phyloP scores from a whole-genome alignment of 2,329 filamentous ascomycete species.

The Hymenotorrendiella dingleyae region DNA sequence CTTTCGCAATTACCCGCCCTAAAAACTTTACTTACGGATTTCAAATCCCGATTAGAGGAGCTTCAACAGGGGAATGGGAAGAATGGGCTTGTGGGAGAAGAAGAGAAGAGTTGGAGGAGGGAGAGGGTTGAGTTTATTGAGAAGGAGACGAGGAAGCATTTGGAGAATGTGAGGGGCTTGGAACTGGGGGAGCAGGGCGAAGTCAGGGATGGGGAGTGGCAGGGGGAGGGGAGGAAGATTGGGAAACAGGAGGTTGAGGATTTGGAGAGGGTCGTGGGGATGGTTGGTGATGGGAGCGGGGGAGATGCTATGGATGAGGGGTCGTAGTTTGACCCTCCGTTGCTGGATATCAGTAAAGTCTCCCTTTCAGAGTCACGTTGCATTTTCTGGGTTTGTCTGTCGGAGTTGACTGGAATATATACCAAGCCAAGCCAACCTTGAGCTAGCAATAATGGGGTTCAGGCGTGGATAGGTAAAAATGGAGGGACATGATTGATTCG shows the following conservation, averaged over 20 bases:
- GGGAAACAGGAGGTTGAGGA: constrained; percentile 50
- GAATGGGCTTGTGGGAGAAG: constrained; percentile 30
- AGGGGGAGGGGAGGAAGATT: constrained; percentile 46
- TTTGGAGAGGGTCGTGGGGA: constrained; percentile 44
- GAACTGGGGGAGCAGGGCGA: constrained; percentile 57
- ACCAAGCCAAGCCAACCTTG: too few relatives aligned
- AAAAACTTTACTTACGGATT: constrained; percentile 59
- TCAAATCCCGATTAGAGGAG: constrained; percentile 57
- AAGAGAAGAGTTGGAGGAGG: constrained; percentile 54
- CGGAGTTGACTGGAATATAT: too few relatives aligned
- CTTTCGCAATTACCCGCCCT: constrained; percentile 79
- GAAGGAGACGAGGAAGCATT: constrained; percentile 66
- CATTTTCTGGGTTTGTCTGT: too few relatives aligned
- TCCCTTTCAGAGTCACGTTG: too few relatives aligned
- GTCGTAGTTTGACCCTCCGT: too few relatives aligned
- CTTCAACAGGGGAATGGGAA: constrained; percentile 36
- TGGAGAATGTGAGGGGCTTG: constrained; percentile 64
- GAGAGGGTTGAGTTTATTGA: constrained; percentile 81
- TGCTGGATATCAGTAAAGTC: too few relatives aligned
- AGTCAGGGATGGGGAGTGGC: constrained; percentile 60
- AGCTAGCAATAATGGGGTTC: too few relatives aligned
- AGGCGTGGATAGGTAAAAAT: too few relatives aligned
- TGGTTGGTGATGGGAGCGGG: too few relatives aligned
- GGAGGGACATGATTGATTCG: too few relatives aligned
- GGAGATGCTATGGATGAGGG: too few relatives aligned